Evolutionary conservation across 179 eudicot genomes (phyloP).

Genomic region (Drosera spatulata): DNA sequence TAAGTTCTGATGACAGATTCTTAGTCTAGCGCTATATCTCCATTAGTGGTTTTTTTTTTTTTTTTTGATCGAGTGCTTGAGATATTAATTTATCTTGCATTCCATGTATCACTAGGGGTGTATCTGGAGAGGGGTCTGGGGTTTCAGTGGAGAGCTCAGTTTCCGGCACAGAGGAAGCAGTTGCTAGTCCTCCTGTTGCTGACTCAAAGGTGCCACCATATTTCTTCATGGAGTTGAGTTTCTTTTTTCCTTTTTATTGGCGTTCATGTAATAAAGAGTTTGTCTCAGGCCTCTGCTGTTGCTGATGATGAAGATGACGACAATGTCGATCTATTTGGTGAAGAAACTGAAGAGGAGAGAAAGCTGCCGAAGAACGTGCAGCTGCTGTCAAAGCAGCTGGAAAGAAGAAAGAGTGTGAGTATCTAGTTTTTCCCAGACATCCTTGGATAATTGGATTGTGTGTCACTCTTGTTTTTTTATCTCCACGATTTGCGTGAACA

Average conservation of each 20-base stretch:
- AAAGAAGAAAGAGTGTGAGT: slow-evolving; percentile 84
- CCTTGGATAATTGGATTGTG: too few species aligned
- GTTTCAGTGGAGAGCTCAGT: slow-evolving; percentile 68
- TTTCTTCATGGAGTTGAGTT: too few species aligned
- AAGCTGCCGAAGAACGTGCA: slow-evolving; percentile 80
- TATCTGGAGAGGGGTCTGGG: slow-evolving; percentile 70
- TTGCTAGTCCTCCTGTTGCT: slow-evolving; percentile 68
- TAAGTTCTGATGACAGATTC: too few species aligned
- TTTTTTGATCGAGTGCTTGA: background rate
- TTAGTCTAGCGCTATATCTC: too few species aligned
- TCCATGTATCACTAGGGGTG: slow-evolving; percentile 36
- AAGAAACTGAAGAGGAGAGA: slow-evolving; percentile 98
- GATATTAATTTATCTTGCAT: background rate
- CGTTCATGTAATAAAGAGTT: too few species aligned
- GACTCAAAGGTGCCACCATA: slow-evolving; percentile 90
- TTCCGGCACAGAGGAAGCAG: slow-evolving; percentile 28
- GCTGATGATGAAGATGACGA: too few species aligned
- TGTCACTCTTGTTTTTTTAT: too few species aligned
- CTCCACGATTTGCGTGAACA: too few species aligned
- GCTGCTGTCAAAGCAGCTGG: slow-evolving; percentile 50
- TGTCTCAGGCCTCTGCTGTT: slow-evolving; percentile 59
- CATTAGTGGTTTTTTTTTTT: too few species aligned
- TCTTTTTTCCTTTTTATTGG: too few species aligned
- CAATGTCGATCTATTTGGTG: too few species aligned
- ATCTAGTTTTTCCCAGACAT: too few species aligned